Base-by-base conservation (phyloP, 1,284 basidiomycete genomes). In the Cryptococcus sp. region DNA sequence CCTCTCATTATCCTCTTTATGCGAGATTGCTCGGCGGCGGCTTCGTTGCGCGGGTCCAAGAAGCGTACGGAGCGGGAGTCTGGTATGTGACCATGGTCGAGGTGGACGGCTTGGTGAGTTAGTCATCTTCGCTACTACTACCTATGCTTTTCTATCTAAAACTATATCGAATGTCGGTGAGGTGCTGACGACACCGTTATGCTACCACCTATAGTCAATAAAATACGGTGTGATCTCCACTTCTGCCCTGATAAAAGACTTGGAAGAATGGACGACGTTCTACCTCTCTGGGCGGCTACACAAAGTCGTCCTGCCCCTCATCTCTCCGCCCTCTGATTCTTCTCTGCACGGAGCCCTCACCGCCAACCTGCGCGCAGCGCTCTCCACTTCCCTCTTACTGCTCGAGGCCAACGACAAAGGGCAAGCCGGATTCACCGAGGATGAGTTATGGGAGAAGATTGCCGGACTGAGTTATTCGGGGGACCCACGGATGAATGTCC, bases 201-300 rank as follows among this genome's bases (percentile, higher is more conserved):
- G 31, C 25, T 48, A 11, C 23, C 15, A 41, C 42, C 8, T 31
- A 15, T 71, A 96, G 90, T 87, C 85, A 52, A 90, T 98, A 80
- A 99, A 99, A 80, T 99, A 99, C 76, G 95, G 95, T n/a, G 88
- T 98, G 25, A 93, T 95, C 38, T 92, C 91, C 0, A 85, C 96
- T 8, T 90, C 95, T 68, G 88, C 88, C 57, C 84, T 99, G 31
- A 92, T 90, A 67, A 84, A 86, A 1, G 96, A 99, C 75, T 81
- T 99, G 44, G 82, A 94, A 45, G 90, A 92, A 70, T 99, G 96
- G 95, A 85, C 87, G 47, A 87, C 91, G 19, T 84, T 99, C 8
- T 99, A 99, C 78, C 86, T 97, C 47, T 89, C 92, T 1, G 96
- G 95, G 0, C 85, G 95, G 22, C 93, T 99, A 87, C 95, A 99